Evolutionary conservation across 176 grass and related monocot genomes (phyloP).

Genomic region (Dactylis glomerata): DNA sequence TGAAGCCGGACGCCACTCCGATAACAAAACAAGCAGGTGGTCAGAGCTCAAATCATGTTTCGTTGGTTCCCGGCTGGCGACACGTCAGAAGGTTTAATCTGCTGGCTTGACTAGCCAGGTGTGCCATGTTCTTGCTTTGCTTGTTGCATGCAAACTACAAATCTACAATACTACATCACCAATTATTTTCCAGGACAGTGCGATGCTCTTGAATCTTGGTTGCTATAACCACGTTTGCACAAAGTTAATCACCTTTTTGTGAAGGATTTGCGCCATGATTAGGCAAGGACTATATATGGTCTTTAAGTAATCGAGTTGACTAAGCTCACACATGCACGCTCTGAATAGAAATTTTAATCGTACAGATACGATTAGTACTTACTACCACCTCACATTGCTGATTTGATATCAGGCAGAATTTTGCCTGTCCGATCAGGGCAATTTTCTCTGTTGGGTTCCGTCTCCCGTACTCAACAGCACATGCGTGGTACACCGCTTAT

Average conservation of each 20-base stretch:
- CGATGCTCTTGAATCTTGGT: not conserved
- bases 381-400: too few relatives aligned
- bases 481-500: not conserved
- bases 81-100: not conserved
- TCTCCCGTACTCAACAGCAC: not conserved
- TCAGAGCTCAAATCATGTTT: too few relatives aligned
- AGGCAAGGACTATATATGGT: not conserved
- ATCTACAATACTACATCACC: not conserved
- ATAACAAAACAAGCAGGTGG: too few relatives aligned
- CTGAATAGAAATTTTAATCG: too few relatives aligned
- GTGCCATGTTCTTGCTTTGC: not conserved
- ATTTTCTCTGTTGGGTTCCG: not conserved
- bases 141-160: not conserved
- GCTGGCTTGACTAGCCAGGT: too few relatives aligned
- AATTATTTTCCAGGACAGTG: not conserved
- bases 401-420: not conserved
- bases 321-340: too few relatives aligned
- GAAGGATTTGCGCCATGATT: not conserved
- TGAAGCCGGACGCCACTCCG: not conserved
- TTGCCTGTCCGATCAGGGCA: not conserved
- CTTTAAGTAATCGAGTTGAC: too few relatives aligned
- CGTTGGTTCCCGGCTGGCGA: not conserved
- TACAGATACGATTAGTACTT: too few relatives aligned
- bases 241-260: not conserved
- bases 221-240: too few relatives aligned